A percentile compares a stretch with the other conserved stretches of the same genome.
Conservation (phyloP, 108 stramenopile species). For the Discostella stelligeroides region DNA sequence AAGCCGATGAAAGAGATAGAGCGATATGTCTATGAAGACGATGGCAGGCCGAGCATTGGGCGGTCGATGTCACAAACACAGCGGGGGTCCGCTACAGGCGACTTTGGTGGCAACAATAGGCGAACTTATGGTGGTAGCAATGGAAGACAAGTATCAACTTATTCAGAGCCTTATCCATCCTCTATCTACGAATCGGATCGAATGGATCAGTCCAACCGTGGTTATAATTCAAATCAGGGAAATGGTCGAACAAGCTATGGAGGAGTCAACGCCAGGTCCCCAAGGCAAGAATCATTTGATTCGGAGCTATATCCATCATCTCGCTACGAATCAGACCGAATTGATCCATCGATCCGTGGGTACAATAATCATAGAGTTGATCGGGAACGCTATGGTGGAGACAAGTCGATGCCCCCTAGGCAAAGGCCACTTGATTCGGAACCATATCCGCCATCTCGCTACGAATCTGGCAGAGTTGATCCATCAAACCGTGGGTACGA, state of each 20-base stretch:
- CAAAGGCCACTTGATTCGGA: not conserved
- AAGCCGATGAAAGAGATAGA: slow-evolving; percentile 9
- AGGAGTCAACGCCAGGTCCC: too few species aligned
- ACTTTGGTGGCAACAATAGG: not conserved
- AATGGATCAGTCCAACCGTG: too few species aligned
- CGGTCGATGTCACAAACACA: not conserved
- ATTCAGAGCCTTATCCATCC: too few species aligned
- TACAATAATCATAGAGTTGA: too few species aligned
- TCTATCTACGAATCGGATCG: too few species aligned
- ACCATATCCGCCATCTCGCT: not conserved
- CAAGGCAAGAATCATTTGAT: too few species aligned
- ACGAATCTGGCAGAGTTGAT: not conserved
- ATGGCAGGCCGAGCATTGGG: not conserved
- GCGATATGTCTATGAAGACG: slow-evolving; percentile 2
- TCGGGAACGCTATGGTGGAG: not conserved
- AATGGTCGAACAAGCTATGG: too few species aligned
- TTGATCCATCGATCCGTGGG: too few species aligned
- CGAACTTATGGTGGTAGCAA: slow-evolving; percentile 1
- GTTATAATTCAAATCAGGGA: too few species aligned
- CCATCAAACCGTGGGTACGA: not conserved
- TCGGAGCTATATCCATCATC: too few species aligned
- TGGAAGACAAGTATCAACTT: too few species aligned
- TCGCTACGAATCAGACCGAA: too few species aligned
- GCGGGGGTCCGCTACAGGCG: not conserved
- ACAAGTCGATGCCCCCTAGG: not conserved